A percentile compares a stretch with the other conserved stretches of the same genome.
Evolutionary conservation across 2,329 filamentous ascomycete genomes (phyloP).

Genomic region (Diaporthe caulivora): DNA sequence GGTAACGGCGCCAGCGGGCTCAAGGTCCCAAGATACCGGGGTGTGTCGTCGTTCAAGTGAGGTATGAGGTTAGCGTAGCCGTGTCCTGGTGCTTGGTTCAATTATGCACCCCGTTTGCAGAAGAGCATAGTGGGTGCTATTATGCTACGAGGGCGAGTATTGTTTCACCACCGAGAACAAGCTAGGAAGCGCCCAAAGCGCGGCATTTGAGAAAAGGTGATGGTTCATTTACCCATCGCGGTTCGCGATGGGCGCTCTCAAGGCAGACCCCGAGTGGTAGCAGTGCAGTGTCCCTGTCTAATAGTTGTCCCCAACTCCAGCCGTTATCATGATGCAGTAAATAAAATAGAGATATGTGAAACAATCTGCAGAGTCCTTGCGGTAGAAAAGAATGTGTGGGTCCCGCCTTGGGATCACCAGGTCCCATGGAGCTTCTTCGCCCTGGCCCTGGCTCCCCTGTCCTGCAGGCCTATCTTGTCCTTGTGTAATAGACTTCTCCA

Average conservation of each 20-base stretch:
- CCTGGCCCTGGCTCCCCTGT: slow-evolving; percentile 55
- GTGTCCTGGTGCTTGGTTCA: neutral
- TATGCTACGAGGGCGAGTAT: neutral
- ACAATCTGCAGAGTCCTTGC: slow-evolving; percentile 12
- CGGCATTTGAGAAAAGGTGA: slow-evolving; percentile 13
- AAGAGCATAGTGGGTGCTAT: neutral
- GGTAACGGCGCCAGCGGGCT: neutral
- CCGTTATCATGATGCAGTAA: slow-evolving; percentile 22
- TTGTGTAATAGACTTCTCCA: slow-evolving; percentile 73
- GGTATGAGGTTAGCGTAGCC: neutral
- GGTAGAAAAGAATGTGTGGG: slow-evolving; percentile 4
- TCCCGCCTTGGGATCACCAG: slow-evolving; percentile 59
- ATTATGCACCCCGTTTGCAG: neutral
- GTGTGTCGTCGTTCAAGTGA: neutral
- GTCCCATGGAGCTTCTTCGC: slow-evolving; percentile 65
- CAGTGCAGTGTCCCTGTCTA: slow-evolving; percentile 31
- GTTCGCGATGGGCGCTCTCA: neutral
- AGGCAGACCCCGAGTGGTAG: neutral
- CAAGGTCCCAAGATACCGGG: neutral
- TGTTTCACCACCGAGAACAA: neutral
- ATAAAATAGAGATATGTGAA: slow-evolving; percentile 26
- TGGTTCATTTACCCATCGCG: slow-evolving; percentile 18
- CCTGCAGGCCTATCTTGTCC: slow-evolving; percentile 71
- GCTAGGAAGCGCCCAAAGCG: neutral
- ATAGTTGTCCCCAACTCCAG: slow-evolving; percentile 19